phyloP scores from a whole-genome alignment of 768 basidiomycete species.

The Leccinum aurantiacum region DNA sequence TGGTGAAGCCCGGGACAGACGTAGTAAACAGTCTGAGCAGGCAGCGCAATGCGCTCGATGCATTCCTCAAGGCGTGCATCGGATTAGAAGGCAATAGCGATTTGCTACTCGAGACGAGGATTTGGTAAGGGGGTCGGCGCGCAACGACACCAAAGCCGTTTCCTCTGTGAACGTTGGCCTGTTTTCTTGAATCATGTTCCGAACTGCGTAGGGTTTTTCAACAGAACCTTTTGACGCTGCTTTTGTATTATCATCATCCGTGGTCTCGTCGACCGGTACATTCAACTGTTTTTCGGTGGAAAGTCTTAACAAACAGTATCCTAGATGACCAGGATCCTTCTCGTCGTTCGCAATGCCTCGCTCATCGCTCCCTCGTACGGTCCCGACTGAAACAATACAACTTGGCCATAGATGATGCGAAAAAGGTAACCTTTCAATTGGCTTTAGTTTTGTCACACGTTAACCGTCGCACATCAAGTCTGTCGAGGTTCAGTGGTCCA shows the following conservation, averaged over 20 bases:
- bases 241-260: background rate
- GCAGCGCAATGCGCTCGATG: slow-evolving; percentile 92
- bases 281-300: background rate
- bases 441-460: too few species aligned
- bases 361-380: too few species aligned
- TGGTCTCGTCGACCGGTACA: background rate
- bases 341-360: too few species aligned
- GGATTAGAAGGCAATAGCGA: slow-evolving; percentile 84
- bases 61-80: slow-evolving; percentile 92
- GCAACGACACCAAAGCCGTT: background rate
- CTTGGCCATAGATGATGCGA: too few species aligned
- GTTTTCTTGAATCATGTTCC: background rate
- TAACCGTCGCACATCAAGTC: too few species aligned
- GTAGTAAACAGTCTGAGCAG: slow-evolving; percentile 95
- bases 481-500: too few species aligned
- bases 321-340: too few species aligned
- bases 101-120: slow-evolving; percentile 80
- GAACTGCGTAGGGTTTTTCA: background rate
- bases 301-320: too few species aligned
- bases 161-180: background rate
- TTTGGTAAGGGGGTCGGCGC: slow-evolving; percentile 69
- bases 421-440: too few species aligned
- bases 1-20: slow-evolving; percentile 90
- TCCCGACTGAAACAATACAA: too few species aligned
- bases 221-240: background rate